Conservation (phyloP, 805 yeast species). For the Teunomyces atbi region DNA sequence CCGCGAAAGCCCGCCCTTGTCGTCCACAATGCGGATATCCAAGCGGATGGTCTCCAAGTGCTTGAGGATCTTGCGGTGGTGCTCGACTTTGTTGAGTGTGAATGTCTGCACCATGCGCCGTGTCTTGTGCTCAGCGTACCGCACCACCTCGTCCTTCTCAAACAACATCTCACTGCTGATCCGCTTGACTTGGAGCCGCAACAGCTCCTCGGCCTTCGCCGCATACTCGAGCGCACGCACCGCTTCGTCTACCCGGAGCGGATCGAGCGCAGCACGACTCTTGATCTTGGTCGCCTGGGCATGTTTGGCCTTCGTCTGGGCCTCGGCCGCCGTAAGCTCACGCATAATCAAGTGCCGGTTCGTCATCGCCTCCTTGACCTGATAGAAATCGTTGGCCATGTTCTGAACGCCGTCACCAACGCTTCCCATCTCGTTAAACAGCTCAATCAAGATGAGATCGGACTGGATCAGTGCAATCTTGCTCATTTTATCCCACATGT, state of each 20-base stretch:
- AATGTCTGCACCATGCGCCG: constrained; percentile 54
- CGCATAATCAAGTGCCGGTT: constrained; percentile 92
- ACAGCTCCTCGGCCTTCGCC: constrained; percentile 67
- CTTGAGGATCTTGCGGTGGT: constrained; percentile 76
- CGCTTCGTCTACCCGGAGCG: constrained; percentile 88
- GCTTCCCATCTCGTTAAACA: constrained; percentile 68
- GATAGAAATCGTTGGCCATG: constrained; percentile 72
- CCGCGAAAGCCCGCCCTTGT: constrained; percentile 76
- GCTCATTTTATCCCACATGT: constrained; percentile 75
- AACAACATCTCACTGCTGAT: constrained; percentile 82
- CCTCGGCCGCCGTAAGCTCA: constrained; percentile 78
- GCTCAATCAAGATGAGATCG: constrained; percentile 71
- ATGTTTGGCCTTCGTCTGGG: constrained; percentile 66
- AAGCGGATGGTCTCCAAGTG: constrained; percentile 68
- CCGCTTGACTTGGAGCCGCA: constrained; percentile 74
- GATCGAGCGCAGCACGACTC: constrained; percentile 72
- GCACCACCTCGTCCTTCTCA: constrained; percentile 63
- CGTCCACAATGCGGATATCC: constrained; percentile 73
- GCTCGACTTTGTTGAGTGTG: constrained; percentile 73
- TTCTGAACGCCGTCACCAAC: constrained; percentile 72
- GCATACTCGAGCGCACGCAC: constrained; percentile 76
- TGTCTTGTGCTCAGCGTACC: constrained; percentile 56
- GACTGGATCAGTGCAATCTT: constrained; percentile 68
- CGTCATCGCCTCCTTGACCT: constrained; percentile 88
- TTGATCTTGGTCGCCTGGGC: constrained; percentile 70